These are phyloP conservation scores for Micractinium conductrix DNA, from an alignment of 139 green algal genomes.

Conservation along the genomic window DNA sequence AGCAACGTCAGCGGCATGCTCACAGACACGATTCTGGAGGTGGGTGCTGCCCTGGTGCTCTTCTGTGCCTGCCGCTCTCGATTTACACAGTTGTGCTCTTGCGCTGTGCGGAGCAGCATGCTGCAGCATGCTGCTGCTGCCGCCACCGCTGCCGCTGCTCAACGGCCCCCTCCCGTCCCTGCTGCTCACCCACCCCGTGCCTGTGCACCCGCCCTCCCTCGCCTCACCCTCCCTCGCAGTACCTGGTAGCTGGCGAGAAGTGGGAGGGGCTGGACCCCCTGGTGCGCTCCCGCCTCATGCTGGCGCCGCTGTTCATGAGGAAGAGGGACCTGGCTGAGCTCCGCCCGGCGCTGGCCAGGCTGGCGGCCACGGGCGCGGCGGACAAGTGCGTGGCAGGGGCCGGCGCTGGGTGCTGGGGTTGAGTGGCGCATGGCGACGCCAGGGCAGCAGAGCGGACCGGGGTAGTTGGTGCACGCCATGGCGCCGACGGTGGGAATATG, in stretches of 20 bases:
- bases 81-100: background rate
- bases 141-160: no score
- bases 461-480: no score
- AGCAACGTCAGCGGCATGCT: conserved; percentile 37
- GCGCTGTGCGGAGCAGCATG: background rate
- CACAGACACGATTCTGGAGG: conserved; percentile 29
- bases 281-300: conserved; percentile 36
- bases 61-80: background rate
- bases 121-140: no score
- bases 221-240: background rate
- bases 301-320: conserved; percentile 43
- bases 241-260: conserved; percentile 30
- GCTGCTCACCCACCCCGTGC: background rate
- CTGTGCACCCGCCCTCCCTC: no score
- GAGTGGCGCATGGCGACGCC: no score
- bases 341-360: background rate
- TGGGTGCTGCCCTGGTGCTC: background rate
- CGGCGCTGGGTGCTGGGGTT: no score
- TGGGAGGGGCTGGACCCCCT: conserved; percentile 48
- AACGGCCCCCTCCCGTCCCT: background rate
- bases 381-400: no score
- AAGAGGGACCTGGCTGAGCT: conserved; percentile 35
- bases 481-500: no score
- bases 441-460: no score
- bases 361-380: conserved; percentile 6